Percentiles rank a stretch among this genome's conserved stretches.
Conservation (phyloP, 257 asterid genomes). For the Salvia splendens region DNA sequence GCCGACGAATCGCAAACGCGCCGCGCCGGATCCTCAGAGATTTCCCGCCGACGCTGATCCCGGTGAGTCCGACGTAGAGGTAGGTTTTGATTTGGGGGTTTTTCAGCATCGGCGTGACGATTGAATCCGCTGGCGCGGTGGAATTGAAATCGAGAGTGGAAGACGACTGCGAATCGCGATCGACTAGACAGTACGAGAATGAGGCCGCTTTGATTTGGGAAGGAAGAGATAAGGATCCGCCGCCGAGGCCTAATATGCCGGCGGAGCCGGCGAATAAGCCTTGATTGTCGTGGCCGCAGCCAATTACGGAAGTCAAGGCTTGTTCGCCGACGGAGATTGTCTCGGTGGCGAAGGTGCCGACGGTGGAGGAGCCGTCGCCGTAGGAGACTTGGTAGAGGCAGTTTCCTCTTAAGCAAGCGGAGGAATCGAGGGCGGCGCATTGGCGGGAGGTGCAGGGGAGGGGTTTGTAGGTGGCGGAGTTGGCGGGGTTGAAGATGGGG, state of each 20-base stretch:
- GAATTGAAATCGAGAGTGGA: slow-evolving; percentile 82
- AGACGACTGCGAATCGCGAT: slow-evolving; percentile 65
- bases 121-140: slow-evolving; percentile 57
- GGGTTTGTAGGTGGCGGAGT: slow-evolving; percentile 48
- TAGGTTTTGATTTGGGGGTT: slow-evolving; percentile 49
- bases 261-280: slow-evolving; percentile 72
- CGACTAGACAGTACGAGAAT: slow-evolving; percentile 78
- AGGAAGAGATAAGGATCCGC: slow-evolving; percentile 62
- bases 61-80: slow-evolving; percentile 66
- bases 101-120: slow-evolving; percentile 53
- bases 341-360: slow-evolving; percentile 76
- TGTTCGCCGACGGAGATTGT: slow-evolving; percentile 40
- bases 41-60: slow-evolving; percentile 68
- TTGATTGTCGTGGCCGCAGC: slow-evolving; percentile 82
- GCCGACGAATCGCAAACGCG: no score
- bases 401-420: slow-evolving; percentile 40
- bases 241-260: slow-evolving; percentile 72
- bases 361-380: slow-evolving; percentile 87
- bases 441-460: slow-evolving; percentile 50
- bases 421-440: slow-evolving; percentile 45
- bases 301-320: slow-evolving; percentile 59
- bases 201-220: slow-evolving; percentile 73
- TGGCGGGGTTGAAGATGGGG: slow-evolving; percentile 57
- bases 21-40: slow-evolving; percentile 60
- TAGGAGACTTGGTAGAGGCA: slow-evolving; percentile 44